Conservation (phyloP, 768 basidiomycete genomes). For the Lepiota venenata region DNA sequence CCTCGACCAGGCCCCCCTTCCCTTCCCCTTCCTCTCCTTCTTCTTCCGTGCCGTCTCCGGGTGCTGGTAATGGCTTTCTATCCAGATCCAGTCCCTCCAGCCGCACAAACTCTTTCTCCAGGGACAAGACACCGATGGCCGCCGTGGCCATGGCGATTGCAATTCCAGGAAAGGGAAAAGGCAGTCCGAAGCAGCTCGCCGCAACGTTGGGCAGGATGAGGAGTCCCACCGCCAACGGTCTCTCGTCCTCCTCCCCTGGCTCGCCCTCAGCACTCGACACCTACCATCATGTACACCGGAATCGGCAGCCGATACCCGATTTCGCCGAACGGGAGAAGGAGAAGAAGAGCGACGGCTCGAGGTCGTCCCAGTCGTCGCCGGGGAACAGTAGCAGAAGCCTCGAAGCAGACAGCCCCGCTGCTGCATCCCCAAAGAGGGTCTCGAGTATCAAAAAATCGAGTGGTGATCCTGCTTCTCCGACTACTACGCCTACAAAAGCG, state of each 20-base stretch:
- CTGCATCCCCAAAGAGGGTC: not conserved
- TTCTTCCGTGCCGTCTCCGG: not conserved
- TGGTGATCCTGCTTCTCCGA: not conserved
- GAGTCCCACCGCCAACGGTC: not conserved
- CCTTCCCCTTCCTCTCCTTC: not conserved
- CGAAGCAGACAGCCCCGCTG: slow-evolving; percentile 5
- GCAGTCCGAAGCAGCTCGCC: slow-evolving; percentile 8
- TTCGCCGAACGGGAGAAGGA: slow-evolving; percentile 1
- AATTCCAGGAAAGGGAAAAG: slow-evolving; percentile 3
- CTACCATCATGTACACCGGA: slow-evolving; percentile 3
- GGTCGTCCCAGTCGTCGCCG: slow-evolving; percentile 5
- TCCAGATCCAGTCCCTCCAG: not conserved
- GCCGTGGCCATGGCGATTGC: not conserved
- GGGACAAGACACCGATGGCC: not conserved
- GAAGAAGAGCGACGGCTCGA: not conserved
- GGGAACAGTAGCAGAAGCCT: not conserved
- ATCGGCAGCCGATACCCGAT: slow-evolving; percentile 10
- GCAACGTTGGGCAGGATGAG: slow-evolving; percentile 3
- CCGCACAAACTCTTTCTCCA: slow-evolving; percentile 2
- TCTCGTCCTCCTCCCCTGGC: slow-evolving; percentile 6
- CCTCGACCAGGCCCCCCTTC: slow-evolving; percentile 18
- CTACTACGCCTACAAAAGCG: not conserved
- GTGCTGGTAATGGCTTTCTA: not conserved
- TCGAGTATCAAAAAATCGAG: not conserved
- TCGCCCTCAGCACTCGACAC: slow-evolving; percentile 2